Base-by-base conservation (phyloP, 2,329 filamentous ascomycete genomes). In the Epichloe amarillans region DNA sequence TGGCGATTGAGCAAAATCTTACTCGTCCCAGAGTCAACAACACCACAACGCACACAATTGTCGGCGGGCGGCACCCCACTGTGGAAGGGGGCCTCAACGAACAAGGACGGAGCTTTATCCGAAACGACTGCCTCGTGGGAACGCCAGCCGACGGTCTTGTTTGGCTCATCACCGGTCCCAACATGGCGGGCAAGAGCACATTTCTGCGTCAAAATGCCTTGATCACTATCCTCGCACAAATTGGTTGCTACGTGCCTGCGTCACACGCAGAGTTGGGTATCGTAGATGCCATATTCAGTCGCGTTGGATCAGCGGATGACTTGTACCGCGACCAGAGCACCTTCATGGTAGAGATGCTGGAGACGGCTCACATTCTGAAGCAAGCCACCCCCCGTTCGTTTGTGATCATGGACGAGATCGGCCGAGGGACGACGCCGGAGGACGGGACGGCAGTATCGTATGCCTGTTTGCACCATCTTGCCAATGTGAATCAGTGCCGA, bases 331-430 rank as follows among this genome's bases (percentile, higher is more conserved):
- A 95, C 69, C 90, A 97, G 66, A 95, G 88, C 49, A 98, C 94
- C 0, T 98, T 98, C 68, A 97, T 98, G 93, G 88, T 97, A 1
- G 93, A 98, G 70, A 98, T 98, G 93, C 77, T 96, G 2, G 93
- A 98, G 69, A 95, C 93, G 19, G 90, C 91, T 2, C 77, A 85
- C 26, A 98, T 98, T 49, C 75, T 98, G 49, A 86, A 84, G 54
- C 77, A 86, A 57, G 91, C 93, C 0, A 97, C 91, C 1, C 70
- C 82, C 1, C 77, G 84, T 23, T 93, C 86, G 0, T 94, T 98
- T 60, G 91, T 93, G 54, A 91, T 98, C 65, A 97, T 98, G 91
- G 93, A 98, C 65, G 93, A 98, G 71, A 87, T 98, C 38, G 93
- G 93, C 0, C 78, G 93, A 46, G 93, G 93, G 8, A 98, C 94